Conservation (phyloP, 352 stramenopile genomes). For the Thalassiosira pacifica region DNA sequence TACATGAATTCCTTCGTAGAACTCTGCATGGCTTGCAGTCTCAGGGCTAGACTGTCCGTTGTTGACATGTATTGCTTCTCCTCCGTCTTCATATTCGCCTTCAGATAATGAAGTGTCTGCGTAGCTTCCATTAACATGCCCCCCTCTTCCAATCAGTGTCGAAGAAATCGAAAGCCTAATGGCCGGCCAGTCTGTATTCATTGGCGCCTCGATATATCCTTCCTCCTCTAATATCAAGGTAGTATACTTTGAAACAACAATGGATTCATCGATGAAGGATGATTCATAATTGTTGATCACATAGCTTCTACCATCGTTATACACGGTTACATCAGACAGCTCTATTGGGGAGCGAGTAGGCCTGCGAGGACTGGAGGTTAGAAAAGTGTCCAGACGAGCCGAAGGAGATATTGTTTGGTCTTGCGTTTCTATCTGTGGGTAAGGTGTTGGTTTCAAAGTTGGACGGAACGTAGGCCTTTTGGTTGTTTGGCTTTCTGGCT, state of each 20-base stretch:
- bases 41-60: constrained; percentile 47
- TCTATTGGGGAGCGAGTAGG: constrained; percentile 43
- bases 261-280: constrained; percentile 42
- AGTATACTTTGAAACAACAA: constrained; percentile 35
- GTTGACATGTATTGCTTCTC: constrained; percentile 46
- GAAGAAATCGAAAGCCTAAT: constrained; percentile 52
- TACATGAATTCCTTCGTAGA: constrained; percentile 41
- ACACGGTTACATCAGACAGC: constrained; percentile 29
- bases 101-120: constrained; percentile 17
- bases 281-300: constrained; percentile 22
- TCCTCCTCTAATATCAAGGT: constrained; percentile 29
- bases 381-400: background rate
- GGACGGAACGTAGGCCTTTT: constrained; percentile 8
- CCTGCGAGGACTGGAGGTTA: background rate
- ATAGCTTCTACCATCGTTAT: constrained; percentile 35
- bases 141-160: constrained; percentile 33
- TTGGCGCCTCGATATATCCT: constrained; percentile 34
- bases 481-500: background rate
- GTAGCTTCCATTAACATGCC: constrained; percentile 32
- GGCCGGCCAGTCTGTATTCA: constrained; percentile 51
- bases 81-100: constrained; percentile 37
- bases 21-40: constrained; percentile 49
- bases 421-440: background rate
- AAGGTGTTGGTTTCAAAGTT: constrained; percentile 2
- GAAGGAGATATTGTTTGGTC: constrained; percentile 14